Conservation (phyloP, 2,329 filamentous ascomycete genomes). For the Lecanoromycetidae sp. region DNA sequence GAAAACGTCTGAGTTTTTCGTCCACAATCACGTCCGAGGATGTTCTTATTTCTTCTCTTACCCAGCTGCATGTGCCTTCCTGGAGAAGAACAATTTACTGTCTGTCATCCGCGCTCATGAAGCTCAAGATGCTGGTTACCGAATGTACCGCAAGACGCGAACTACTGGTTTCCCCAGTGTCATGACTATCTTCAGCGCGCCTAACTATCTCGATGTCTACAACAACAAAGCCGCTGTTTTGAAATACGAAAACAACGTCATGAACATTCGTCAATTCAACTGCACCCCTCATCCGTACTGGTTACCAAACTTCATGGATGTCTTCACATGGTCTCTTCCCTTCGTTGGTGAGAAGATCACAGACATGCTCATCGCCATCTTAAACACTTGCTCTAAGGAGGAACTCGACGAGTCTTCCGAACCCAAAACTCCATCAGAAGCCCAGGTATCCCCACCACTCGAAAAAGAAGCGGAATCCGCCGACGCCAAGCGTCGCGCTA, state of each 20-base stretch:
- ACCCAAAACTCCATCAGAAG: conserved; percentile 58
- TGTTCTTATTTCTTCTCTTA: conserved; percentile 99
- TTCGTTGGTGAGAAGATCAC: conserved; percentile 99
- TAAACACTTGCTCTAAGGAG: conserved; percentile 98
- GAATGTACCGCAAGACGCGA: conserved; percentile 97
- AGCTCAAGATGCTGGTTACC: conserved; percentile 93
- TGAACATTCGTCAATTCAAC: conserved; percentile 99
- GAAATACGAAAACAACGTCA: conserved; percentile 99
- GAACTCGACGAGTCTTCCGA: conserved; percentile 84
- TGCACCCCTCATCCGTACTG: conserved; percentile 98
- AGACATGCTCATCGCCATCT: conserved; percentile 96
- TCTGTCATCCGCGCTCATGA: conserved; percentile 97
- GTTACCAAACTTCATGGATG: conserved; percentile 99
- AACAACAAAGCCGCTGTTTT: conserved; percentile 99
- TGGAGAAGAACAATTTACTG: conserved; percentile 97
- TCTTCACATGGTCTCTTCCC: conserved; percentile 98
- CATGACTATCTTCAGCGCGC: conserved; percentile 99
- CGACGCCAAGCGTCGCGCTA: conserved; percentile 87
- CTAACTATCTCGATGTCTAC: conserved; percentile 97
- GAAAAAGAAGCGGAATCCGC: conserved; percentile 67
- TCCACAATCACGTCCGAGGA: conserved; percentile 95
- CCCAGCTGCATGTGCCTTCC: conserved; percentile 87
- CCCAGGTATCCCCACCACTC: conserved; percentile 62
- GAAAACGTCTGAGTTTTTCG: conserved; percentile 93
- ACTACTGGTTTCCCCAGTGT: conserved; percentile 98